phyloP scores from a whole-genome alignment of 2,329 filamentous ascomycete genomes.

The Harringtonia lauricola region DNA sequence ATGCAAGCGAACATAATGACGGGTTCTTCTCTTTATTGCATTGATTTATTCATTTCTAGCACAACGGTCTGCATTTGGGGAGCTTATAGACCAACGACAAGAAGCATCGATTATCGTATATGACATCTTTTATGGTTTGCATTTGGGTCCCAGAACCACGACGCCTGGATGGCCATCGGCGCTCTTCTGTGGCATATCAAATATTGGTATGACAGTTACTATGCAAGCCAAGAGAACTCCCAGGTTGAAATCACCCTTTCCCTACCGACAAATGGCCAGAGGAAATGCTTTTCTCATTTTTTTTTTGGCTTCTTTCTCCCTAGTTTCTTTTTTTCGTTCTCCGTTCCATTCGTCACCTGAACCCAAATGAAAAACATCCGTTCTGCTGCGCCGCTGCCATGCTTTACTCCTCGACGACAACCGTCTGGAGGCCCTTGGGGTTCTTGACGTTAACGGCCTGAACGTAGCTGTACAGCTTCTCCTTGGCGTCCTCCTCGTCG shows the following conservation, averaged over 20 bases:
- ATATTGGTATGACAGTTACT: slow-evolving; percentile 23
- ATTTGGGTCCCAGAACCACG: background rate
- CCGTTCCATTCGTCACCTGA: slow-evolving; percentile 6
- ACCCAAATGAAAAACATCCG: background rate
- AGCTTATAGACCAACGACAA: slow-evolving; percentile 2
- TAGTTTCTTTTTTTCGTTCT: slow-evolving; percentile 16
- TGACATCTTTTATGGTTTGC: background rate
- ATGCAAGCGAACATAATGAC: background rate
- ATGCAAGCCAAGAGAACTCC: slow-evolving; percentile 29
- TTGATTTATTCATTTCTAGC: slow-evolving; percentile 8
- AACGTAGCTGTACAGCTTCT: slow-evolving; percentile 99
- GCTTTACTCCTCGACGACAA: slow-evolving; percentile 66
- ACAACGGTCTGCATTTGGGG: slow-evolving; percentile 7
- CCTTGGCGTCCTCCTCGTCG: slow-evolving; percentile 98
- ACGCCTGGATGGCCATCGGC: background rate
- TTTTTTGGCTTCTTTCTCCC: slow-evolving; percentile 8
- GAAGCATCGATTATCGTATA: slow-evolving; percentile 6
- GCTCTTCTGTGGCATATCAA: slow-evolving; percentile 2
- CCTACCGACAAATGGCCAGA: background rate
- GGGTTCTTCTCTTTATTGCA: background rate
- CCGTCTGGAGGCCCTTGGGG: slow-evolving; percentile 92
- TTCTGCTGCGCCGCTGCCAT: background rate
- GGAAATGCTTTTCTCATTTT: background rate
- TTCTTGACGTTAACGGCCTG: slow-evolving; percentile 99
- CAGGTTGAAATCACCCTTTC: slow-evolving; percentile 25